Conservation (phyloP, 1,139 yeast species). For the Arxiozyma slooffiae region DNA sequence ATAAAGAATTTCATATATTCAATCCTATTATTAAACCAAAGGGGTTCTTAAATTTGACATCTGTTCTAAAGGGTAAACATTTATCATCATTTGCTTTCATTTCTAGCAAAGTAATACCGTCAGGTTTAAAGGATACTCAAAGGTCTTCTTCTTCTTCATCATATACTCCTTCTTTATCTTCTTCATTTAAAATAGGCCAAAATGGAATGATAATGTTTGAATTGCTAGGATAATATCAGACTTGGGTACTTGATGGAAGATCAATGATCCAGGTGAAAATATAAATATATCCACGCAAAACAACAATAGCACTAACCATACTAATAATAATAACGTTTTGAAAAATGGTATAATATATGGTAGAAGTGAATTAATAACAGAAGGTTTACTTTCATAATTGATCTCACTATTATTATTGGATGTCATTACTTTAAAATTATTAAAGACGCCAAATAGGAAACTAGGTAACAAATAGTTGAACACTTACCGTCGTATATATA, state of each 20-base stretch:
- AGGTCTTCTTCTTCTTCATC: neutral
- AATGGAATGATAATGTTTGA: neutral
- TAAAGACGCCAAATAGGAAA: neutral
- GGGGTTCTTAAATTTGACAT: slow-evolving; percentile 5
- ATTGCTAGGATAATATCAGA: neutral
- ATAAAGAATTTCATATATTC: slow-evolving; percentile 17
- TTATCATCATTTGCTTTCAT: neutral
- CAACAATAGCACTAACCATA: neutral
- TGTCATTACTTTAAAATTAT: neutral
- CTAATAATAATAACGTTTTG: neutral
- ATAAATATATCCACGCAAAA: neutral
- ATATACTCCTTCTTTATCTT: neutral
- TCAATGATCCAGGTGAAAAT: neutral
- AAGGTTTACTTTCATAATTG: neutral
- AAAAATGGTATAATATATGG: neutral
- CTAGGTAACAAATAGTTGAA: neutral
- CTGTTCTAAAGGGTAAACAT: slow-evolving; percentile 6
- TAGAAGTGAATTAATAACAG: slow-evolving; percentile 1
- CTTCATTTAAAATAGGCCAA: neutral
- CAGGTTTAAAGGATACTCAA: neutral
- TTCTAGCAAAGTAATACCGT: neutral
- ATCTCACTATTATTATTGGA: neutral
- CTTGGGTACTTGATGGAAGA: slow-evolving; percentile 1
- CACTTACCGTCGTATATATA: neutral
- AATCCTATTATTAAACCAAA: slow-evolving; percentile 2